phyloP scores from a whole-genome alignment of 371 early-diverging fungal species.

The Mucor sp. region DNA sequence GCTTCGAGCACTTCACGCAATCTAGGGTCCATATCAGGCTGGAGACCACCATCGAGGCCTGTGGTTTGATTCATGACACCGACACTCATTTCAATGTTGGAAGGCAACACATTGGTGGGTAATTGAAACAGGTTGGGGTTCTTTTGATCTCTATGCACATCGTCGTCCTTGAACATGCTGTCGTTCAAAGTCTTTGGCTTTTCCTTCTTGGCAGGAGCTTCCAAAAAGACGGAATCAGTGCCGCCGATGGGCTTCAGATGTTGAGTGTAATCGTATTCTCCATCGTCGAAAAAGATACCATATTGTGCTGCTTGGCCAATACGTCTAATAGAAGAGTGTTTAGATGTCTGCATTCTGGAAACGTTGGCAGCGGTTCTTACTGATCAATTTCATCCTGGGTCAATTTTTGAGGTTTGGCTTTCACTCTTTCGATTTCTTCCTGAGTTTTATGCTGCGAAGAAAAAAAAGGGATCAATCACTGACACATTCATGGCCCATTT shows the following conservation, averaged over 20 bases:
- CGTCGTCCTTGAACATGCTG: conserved; percentile 14
- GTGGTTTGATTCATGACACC: conserved; percentile 47
- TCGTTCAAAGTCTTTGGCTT: conserved; percentile 36
- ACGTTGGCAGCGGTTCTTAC: conserved; percentile 15
- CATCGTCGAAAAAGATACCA: conserved; percentile 89
- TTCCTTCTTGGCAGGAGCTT: conserved; percentile 56
- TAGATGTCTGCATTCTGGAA: neutral
- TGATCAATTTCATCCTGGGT: conserved; percentile 55
- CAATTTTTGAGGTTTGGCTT: conserved; percentile 35
- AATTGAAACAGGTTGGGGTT: conserved; percentile 52
- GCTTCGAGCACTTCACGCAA: conserved; percentile 90
- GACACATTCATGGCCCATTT: neutral
- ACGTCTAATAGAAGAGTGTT: conserved; percentile 34
- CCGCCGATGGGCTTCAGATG: conserved; percentile 93
- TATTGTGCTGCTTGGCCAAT: conserved; percentile 78
- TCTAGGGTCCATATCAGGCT: conserved; percentile 77
- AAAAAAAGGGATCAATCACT: neutral
- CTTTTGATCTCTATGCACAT: conserved; percentile 23
- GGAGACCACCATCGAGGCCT: conserved; percentile 61
- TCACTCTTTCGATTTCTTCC: conserved; percentile 40
- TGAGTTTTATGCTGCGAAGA: conserved; percentile 41
- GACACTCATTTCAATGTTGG: conserved; percentile 57
- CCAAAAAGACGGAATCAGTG: conserved; percentile 80
- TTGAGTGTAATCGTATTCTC: conserved; percentile 91
- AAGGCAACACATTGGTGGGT: conserved; percentile 79